Percentiles rank a stretch among this genome's conserved stretches.
Evolutionary conservation across 257 asterid species (phyloP).

Genomic region (Ocimum tenuiflorum): DNA sequence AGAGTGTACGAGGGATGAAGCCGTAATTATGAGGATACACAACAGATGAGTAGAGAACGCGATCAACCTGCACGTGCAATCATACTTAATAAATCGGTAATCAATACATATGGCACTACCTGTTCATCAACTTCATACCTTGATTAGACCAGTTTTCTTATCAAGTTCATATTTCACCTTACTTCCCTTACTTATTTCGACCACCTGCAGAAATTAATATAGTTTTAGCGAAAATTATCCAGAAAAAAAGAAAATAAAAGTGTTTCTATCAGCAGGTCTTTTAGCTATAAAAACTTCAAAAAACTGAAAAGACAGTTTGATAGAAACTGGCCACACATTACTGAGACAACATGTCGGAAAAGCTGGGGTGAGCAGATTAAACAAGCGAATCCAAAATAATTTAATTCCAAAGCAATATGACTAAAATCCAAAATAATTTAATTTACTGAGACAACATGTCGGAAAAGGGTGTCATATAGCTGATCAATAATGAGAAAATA

Average conservation of each 20-base stretch:
- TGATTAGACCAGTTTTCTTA: constrained; percentile 85
- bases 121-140: constrained; percentile 36
- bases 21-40: constrained; percentile 98
- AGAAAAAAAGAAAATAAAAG: background rate
- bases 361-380: background rate
- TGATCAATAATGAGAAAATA: background rate
- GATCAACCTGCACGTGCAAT: constrained; percentile 63
- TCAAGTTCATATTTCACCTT: constrained; percentile 97
- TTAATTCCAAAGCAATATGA: background rate
- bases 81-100: background rate
- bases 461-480: background rate
- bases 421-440: background rate
- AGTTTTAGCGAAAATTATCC: constrained; percentile 2
- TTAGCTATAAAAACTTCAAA: background rate
- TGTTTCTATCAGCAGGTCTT: background rate
- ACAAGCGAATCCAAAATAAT: background rate
- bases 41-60: constrained; percentile 89
- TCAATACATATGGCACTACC: background rate
- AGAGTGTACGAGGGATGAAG: constrained; percentile 88
- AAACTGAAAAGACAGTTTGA: background rate
- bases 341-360: background rate
- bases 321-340: background rate
- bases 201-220: constrained; percentile 47
- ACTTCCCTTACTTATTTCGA: constrained; percentile 84
- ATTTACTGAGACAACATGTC: no score